Evolutionary conservation across 352 stramenopile genomes (phyloP).

Genomic region (Globisporangium takayamanum): DNA sequence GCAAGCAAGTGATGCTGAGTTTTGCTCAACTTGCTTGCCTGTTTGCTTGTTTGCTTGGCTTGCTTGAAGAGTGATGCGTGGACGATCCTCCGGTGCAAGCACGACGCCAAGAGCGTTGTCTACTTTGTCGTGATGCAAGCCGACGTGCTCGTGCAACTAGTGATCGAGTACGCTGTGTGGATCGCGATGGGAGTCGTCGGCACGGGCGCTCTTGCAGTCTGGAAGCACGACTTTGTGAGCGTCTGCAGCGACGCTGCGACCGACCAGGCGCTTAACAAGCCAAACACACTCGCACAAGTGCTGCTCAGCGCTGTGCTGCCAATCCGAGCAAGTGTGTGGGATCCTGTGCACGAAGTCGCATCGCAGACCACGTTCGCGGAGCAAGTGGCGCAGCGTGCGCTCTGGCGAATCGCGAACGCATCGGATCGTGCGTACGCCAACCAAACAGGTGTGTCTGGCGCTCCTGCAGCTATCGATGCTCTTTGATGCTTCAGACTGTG

Average conservation of each 20-base stretch:
- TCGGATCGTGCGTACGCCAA: constrained; percentile 3
- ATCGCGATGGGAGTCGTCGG: constrained; percentile 23
- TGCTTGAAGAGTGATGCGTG: constrained; percentile 14
- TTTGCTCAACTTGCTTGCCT: background rate
- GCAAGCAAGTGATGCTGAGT: background rate
- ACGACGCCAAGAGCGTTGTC: constrained; percentile 33
- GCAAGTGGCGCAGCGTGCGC: background rate
- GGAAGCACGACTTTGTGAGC: constrained; percentile 30
- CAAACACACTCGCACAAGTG: constrained; percentile 1
- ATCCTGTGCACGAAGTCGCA: constrained; percentile 4
- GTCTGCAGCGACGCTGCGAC: background rate
- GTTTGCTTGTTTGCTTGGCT: background rate
- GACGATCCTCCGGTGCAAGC: constrained; percentile 36
- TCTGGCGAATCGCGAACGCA: background rate
- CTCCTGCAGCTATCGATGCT: background rate
- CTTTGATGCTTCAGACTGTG: background rate
- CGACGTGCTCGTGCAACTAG: constrained; percentile 23
- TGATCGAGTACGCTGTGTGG: constrained; percentile 36
- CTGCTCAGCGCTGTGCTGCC: constrained; percentile 7
- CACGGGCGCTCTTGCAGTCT: constrained; percentile 31
- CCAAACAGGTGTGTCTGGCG: constrained; percentile 3
- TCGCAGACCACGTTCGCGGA: constrained; percentile 1
- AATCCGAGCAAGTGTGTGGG: constrained; percentile 1
- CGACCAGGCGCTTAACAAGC: background rate
- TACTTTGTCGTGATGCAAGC: constrained; percentile 33